These are phyloP conservation scores for Chara braunii DNA, from an alignment of 139 green algal genomes.

Conservation along the genomic window DNA sequence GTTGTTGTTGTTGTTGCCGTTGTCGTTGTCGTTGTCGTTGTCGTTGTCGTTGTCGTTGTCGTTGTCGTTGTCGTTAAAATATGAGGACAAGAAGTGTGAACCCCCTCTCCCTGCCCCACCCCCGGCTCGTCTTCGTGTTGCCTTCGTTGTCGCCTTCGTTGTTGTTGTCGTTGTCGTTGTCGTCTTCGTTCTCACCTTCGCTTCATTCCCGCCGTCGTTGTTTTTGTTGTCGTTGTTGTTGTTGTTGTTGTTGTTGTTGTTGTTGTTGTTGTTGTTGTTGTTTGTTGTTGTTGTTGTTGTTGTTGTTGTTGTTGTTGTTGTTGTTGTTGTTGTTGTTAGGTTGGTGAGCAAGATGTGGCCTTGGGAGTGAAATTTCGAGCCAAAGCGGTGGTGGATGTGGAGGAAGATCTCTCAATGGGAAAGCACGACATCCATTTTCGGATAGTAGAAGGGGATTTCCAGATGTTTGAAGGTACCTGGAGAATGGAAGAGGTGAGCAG, in stretches of 20 bases:
- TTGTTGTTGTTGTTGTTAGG: slow-evolving; percentile 49
- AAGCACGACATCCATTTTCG: slow-evolving; percentile 69
- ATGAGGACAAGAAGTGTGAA: no score
- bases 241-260: neutral
- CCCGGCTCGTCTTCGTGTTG: no score
- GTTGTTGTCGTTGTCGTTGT: no score
- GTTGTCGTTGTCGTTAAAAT: no score
- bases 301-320: neutral
- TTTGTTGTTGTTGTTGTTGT: neutral
- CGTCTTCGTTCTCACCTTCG: no score
- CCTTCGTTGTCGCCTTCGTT: no score
- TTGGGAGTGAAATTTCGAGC: slow-evolving; percentile 73
- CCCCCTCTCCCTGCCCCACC: no score
- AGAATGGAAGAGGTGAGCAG: slow-evolving; percentile 53
- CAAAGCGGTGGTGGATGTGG: slow-evolving; percentile 60
- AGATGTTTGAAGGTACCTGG: slow-evolving; percentile 75
- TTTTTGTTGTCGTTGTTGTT: neutral
- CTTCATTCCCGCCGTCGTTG: no score
- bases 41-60: no score
- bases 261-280: neutral
- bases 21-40: no score
- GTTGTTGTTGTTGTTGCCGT: no score
- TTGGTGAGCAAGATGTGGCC: slow-evolving; percentile 67
- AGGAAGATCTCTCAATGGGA: no score
- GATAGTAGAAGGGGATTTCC: slow-evolving; percentile 70